A percentile compares a stretch with the other conserved stretches of the same genome.
Conservation (phyloP, 1,284 basidiomycete species). For the Fomitopsis palustris region DNA sequence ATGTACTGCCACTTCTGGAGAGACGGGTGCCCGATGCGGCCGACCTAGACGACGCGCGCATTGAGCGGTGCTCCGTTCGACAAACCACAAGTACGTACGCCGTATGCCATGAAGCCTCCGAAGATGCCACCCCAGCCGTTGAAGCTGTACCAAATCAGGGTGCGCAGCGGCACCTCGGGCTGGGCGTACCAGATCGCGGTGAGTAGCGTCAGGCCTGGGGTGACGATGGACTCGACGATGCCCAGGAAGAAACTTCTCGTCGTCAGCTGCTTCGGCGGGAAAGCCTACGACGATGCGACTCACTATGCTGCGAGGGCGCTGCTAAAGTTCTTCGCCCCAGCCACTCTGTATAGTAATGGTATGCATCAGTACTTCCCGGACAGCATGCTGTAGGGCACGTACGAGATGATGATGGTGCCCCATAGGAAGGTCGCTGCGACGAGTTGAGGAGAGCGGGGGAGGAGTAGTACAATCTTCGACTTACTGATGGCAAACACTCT, state of each 20-base stretch:
- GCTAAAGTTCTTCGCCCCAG: conserved; percentile 16
- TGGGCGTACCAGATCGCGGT: conserved; percentile 21
- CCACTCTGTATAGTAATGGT: not conserved
- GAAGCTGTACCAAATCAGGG: conserved; percentile 21
- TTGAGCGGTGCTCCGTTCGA: not conserved
- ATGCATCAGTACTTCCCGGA: no score
- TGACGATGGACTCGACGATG: conserved; percentile 19
- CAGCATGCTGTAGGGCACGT: not conserved
- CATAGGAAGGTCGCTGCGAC: conserved; percentile 15
- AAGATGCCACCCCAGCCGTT: conserved; percentile 21
- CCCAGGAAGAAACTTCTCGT: conserved; percentile 17
- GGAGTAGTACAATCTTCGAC: not conserved
- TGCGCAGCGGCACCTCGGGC: conserved; percentile 16
- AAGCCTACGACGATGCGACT: not conserved
- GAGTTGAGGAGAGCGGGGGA: not conserved
- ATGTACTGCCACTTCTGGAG: conserved; percentile 20
- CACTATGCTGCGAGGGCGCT: conserved; percentile 16
- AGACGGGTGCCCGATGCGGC: conserved; percentile 13
- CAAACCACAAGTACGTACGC: conserved; percentile 1
- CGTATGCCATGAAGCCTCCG: conserved; percentile 19
- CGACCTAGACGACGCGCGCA: conserved; percentile 6
- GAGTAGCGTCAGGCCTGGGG: conserved; percentile 17
- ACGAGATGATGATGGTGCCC: conserved; percentile 17
- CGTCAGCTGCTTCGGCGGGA: not conserved
- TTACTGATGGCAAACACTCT: conserved; percentile 17